Evolutionary conservation across 2,329 filamentous ascomycete genomes (phyloP).

Genomic region (Colletotrichum zoysiae): DNA sequence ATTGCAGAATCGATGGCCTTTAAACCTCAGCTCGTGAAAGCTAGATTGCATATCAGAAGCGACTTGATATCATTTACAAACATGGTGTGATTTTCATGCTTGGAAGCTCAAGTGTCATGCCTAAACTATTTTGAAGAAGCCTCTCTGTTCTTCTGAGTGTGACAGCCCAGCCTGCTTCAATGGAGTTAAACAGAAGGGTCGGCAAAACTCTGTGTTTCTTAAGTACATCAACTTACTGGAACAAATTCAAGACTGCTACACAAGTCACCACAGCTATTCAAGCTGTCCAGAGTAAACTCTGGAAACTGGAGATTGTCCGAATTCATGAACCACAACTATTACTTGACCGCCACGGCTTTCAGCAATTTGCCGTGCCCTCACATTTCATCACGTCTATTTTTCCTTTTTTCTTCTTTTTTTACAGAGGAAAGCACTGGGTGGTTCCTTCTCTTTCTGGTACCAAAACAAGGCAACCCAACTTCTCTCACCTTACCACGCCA

Average conservation of each 20-base stretch:
- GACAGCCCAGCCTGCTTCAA: not conserved
- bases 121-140: not conserved
- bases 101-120: too few species aligned
- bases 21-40: not conserved
- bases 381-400: too few species aligned
- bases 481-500: not conserved
- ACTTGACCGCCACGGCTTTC: not conserved
- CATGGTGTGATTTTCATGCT: not conserved
- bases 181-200: not conserved
- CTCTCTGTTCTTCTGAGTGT: not conserved
- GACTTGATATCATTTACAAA: not conserved
- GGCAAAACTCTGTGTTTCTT: too few species aligned
- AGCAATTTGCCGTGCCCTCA: not conserved
- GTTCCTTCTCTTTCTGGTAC: not conserved
- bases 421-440: not conserved
- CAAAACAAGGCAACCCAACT: not conserved
- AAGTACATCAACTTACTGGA: too few species aligned
- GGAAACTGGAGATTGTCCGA: not conserved
- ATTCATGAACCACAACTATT: not conserved
- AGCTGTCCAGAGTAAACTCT: not conserved
- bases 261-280: not conserved
- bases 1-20: not conserved
- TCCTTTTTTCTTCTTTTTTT: too few species aligned
- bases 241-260: rapidly evolving
- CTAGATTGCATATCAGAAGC: not conserved